Base-by-base conservation (phyloP, 345 rosid species). In the Fremontodendron californicum region DNA sequence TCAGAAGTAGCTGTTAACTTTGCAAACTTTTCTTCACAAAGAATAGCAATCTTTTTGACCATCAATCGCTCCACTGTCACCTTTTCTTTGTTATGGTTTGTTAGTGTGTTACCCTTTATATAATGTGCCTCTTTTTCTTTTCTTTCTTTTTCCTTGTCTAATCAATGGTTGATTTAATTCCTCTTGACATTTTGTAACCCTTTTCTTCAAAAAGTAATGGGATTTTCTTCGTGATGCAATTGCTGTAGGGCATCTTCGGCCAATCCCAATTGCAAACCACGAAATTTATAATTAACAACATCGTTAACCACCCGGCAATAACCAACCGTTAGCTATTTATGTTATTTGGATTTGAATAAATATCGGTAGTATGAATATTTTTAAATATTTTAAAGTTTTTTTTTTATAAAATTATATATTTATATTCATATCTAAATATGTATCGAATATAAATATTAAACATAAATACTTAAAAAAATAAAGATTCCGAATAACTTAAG, bases 31-130 rank as follows among this genome's bases (percentile, higher is more conserved):
- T 82, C 86, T 85, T 83, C 83, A 48, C 81, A 71, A 58, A 25
- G 8, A 77, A 60, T 78, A 45, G 77, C 71, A 21, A 72, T 61
- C 84, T 87, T 87, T 87, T 88, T 87, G 89, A 88, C 90, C 90
- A 84, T 83, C 87, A 78, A 83, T 84, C 85, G 13, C 58, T 48
- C 23, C 69, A n/a, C 67, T 33, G 74, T 73, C 75, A 23, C 80
- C 69, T 78, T 77, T 74, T 79, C 52, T 71, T 77, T 79, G 77
- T 48, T 21, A 69, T 61, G 83, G 77, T 77, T 60, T 79, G 72
- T 82, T 78, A 45, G 78, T 73, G 77, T 80, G 82, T 58, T 78
- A 72, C 79, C 73, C 67, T 73, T 77, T 78, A 21, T 74, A 45
- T n/a, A n/a, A n/a, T 16, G 43, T 75, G 66, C 82, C 37, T 45